Conservation (phyloP, 352 stramenopile species). For the Elongisporangium senticosum region DNA sequence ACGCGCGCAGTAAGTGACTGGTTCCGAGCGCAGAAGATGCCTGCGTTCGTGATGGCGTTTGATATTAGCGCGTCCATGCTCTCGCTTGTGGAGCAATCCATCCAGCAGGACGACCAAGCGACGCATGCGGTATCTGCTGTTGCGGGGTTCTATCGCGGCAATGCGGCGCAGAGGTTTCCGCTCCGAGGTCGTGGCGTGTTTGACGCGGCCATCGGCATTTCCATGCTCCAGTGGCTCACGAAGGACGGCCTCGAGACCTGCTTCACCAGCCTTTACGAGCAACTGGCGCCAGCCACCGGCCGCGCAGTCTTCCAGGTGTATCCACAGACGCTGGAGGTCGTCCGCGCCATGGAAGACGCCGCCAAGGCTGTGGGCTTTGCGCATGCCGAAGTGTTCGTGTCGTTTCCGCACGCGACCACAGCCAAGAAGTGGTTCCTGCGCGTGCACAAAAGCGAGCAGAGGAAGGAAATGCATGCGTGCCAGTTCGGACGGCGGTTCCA, state of each 20-base stretch:
- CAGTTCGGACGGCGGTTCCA: conserved; percentile 58
- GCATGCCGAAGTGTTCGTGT: conserved; percentile 53
- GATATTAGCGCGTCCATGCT: conserved; percentile 79
- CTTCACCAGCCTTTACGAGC: conserved; percentile 39
- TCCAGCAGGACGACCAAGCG: conserved; percentile 12
- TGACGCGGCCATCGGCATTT: conserved; percentile 62
- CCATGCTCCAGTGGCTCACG: conserved; percentile 82
- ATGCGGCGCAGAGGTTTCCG: conserved; percentile 56
- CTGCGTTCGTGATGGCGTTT: conserved; percentile 48
- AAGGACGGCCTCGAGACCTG: conserved; percentile 46
- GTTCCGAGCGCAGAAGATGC: conserved; percentile 26
- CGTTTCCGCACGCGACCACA: conserved; percentile 58
- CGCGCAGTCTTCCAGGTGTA: conserved; percentile 73
- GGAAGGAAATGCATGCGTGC: conserved; percentile 22
- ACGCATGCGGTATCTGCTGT: not conserved
- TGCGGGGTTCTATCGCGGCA: conserved; percentile 47
- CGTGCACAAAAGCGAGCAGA: conserved; percentile 5
- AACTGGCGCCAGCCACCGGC: conserved; percentile 14
- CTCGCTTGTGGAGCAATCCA: conserved; percentile 21
- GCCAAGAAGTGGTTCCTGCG: conserved; percentile 79
- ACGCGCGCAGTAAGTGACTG: conserved; percentile 46
- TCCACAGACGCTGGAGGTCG: conserved; percentile 37
- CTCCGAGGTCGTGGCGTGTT: conserved; percentile 31
- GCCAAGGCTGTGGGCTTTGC: conserved; percentile 40
- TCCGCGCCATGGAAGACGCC: conserved; percentile 51